Base-by-base conservation (phyloP, 345 rosid species). In the Corymbia maculata region DNA sequence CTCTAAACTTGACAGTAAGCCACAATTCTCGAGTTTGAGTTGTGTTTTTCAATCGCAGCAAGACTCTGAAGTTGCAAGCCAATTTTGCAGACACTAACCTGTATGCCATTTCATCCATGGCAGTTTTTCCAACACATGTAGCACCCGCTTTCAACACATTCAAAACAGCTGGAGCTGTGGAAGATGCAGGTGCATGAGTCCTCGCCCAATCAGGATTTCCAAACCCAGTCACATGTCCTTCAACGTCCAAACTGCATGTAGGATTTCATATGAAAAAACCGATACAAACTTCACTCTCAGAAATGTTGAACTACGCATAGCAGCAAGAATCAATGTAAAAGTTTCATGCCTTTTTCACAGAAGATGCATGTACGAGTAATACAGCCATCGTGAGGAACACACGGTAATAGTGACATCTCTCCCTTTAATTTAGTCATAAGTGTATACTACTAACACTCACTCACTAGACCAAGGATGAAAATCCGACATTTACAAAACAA, bases 51-150 rank as follows among this genome's bases (percentile, higher is more conserved):
- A 32, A 32, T 70, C 0, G 80, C 13, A 70, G 80, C 24, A 17
- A 70, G 13, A 70, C 80, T 70, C 0, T 0, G 45, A 32, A 36
- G 32, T 70, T 32, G 32, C 19, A 32, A 32, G 24, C 47, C 80
- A 70, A 32, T 70, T 32, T 53, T 9, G 13, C 52, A 13, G 61
- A 42, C 22, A 52, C 90, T 82, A 85, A 95, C 99, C 99, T 92
- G 92, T 94, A 95, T 11, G 98, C 99, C 99, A 97, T 95, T 93
- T 97, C 99, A 92, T 97, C 98, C 99, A 94, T 96, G 70, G 95
- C 92, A 87, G 97, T 94, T 90, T 93, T 93, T 47, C 98, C 99
- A 88, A 93, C 49, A 30, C 94, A 93, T 4, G 95, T 94, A 36
- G 98, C 99, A 66, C 99, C 99, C 80, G 89, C 97, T 36, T 45